phyloP scores from a whole-genome alignment of 2,329 filamentous ascomycete species.

The Pyrenochaeta sp. region DNA sequence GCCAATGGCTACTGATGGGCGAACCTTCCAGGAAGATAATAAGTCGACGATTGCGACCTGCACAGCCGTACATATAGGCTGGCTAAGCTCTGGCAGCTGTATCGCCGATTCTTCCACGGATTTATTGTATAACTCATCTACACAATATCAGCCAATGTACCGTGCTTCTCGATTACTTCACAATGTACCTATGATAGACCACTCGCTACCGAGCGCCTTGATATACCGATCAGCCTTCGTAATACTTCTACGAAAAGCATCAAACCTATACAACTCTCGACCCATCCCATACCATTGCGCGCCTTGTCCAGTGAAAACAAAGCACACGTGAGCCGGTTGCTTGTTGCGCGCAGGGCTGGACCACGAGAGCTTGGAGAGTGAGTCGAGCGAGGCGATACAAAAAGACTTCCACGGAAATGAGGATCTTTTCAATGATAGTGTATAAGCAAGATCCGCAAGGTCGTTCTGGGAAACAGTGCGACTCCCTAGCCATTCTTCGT shows the following conservation, averaged over 20 bases:
- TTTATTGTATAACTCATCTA: slow-evolving; percentile 15
- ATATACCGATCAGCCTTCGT: slow-evolving; percentile 17
- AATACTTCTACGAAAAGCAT: slow-evolving; percentile 18
- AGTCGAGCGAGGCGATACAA: neutral
- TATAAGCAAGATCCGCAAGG: slow-evolving; percentile 18
- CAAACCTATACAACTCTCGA: slow-evolving; percentile 21
- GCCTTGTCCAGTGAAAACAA: slow-evolving; percentile 45
- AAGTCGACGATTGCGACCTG: slow-evolving; percentile 32
- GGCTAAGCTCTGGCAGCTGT: slow-evolving; percentile 22
- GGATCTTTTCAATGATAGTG: slow-evolving; percentile 11
- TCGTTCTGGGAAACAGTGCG: neutral
- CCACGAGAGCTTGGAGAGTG: neutral
- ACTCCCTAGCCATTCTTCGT: slow-evolving; percentile 3
- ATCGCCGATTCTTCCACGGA: slow-evolving; percentile 8
- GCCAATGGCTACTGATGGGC: slow-evolving; percentile 26
- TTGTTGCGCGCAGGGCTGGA: neutral
- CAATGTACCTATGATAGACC: slow-evolving; percentile 15
- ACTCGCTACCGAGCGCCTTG: slow-evolving; percentile 17
- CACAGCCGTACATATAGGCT: slow-evolving; percentile 28
- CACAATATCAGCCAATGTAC: neutral
- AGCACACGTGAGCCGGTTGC: neutral
- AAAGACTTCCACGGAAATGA: slow-evolving; percentile 15
- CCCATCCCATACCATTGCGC: slow-evolving; percentile 41
- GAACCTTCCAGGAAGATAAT: slow-evolving; percentile 21
- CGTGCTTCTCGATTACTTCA: neutral